Conservation (phyloP, 768 basidiomycete species). For the Leucosporidium scottii region DNA sequence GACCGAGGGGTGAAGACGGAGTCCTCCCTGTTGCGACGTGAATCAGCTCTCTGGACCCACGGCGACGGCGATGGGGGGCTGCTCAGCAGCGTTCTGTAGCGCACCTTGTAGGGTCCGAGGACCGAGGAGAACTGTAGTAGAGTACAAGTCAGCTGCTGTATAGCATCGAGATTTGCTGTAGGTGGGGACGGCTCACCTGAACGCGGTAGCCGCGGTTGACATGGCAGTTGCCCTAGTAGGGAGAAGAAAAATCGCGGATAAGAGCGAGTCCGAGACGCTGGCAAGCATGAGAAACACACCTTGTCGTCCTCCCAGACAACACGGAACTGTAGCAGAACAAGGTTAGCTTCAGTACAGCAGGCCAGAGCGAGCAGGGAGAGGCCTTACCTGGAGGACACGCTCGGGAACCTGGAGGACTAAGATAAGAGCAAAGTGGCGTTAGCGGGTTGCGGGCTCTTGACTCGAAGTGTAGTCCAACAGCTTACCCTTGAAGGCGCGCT, state of each 20-base stretch:
- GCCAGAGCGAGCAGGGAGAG: background rate
- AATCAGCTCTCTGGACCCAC: background rate
- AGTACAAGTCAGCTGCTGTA: background rate
- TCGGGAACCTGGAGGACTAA: constrained; percentile 46
- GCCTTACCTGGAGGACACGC: constrained; percentile 42
- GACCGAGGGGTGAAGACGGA: constrained; percentile 69
- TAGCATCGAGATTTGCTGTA: no score
- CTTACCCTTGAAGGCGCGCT: constrained; percentile 58
- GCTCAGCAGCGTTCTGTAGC: background rate
- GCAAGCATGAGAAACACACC: constrained; percentile 11
- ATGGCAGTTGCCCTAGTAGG: constrained; percentile 50
- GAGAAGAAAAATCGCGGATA: background rate
- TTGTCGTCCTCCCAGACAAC: constrained; percentile 68
- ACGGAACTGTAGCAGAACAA: constrained; percentile 57
- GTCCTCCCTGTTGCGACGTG: constrained; percentile 59
- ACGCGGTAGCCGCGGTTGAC: constrained; percentile 70
- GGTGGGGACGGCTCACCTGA: constrained; percentile 51
- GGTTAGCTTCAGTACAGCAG: constrained; percentile 40
- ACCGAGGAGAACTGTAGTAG: constrained; percentile 60
- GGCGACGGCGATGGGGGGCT: background rate
- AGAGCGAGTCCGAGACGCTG: background rate
- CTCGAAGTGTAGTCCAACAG: background rate
- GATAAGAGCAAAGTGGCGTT: constrained; percentile 1
- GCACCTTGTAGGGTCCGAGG: constrained; percentile 52
- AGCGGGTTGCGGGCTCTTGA: no score